Percentiles rank a stretch among this genome's conserved stretches.
Evolutionary conservation across 1,284 basidiomycete species (phyloP).

Genomic region (Ustilago hordei): DNA sequence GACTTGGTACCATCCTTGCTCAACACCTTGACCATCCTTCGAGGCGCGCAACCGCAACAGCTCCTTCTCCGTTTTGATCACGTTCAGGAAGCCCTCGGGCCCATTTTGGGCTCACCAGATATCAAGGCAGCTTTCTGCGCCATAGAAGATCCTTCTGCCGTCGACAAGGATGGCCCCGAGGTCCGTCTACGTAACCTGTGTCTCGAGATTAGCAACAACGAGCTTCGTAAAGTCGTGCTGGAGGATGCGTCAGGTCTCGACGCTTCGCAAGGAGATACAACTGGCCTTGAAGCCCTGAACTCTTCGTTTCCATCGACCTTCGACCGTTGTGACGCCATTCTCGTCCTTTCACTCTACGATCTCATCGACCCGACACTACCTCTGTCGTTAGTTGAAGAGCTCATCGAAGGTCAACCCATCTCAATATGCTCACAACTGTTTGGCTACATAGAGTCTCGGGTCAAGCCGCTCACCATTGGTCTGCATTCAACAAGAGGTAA

Average conservation of each 20-base stretch:
- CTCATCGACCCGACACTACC: slow-evolving; percentile 54
- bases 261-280: background rate
- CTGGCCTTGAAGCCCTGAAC: background rate
- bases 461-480: slow-evolving; percentile 53
- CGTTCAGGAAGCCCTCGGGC: slow-evolving; percentile 23
- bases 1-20: slow-evolving; percentile 32
- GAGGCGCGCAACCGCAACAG: slow-evolving; percentile 13
- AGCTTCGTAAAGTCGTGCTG: slow-evolving; percentile 43
- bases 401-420: slow-evolving; percentile 55
- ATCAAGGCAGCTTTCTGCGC: slow-evolving; percentile 25
- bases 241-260: slow-evolving; percentile 23
- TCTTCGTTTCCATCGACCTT: slow-evolving; percentile 17
- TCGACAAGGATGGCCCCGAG: slow-evolving; percentile 22
- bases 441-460: slow-evolving; percentile 53
- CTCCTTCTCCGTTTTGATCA: slow-evolving; percentile 23
- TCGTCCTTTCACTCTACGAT: slow-evolving; percentile 43
- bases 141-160: background rate
- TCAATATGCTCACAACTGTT: slow-evolving; percentile 56
- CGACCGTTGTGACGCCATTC: slow-evolving; percentile 53
- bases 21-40: slow-evolving; percentile 19
- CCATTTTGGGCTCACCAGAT: slow-evolving; percentile 3
- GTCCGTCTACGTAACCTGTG: slow-evolving; percentile 41
- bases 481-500: slow-evolving; percentile 87
- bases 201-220: slow-evolving; percentile 49
- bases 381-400: slow-evolving; percentile 55